Evolutionary conservation across 768 basidiomycete genomes (phyloP), one percentile per base, ranked within the genome.

Genomic region (Rhizopogon rudus): DNA sequence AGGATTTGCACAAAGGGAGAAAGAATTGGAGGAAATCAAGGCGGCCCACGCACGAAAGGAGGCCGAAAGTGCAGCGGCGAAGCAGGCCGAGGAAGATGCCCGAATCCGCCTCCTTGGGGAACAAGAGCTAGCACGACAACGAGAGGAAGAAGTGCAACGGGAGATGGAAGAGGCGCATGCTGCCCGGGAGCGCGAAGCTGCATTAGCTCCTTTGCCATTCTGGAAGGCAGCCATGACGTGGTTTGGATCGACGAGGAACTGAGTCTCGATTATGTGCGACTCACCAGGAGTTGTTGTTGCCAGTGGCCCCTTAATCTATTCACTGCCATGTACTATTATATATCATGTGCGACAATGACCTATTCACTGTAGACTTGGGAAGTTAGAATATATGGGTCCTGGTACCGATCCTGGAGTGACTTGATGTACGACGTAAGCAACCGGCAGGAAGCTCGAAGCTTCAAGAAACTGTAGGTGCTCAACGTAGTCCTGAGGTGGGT

Each of bases 151-250:
- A 40, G 54, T 65, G 20, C 66, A 63, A 28, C 61, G 60, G 29
- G 28, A 56, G 45, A 28, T 65, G 57, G 63, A 63, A 46, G 66
- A 68, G 53, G 65, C 58, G 33, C 64, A 67, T 28, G 53, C 58
- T 42, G 57, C 62, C 54, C 67, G 67, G 51, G 68, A 62, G 40
- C 53, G 60, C 13, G 67, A 69, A 40, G 58, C 49, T 13, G 64
- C 68, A 31, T 46, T 69, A 17, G 67, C 70, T 6, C 68, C 13
- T 37, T 22, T 71, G 51, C 68, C 69, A 5, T 69, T 70, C 44
- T 68, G 68, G 68, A 69, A 57, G 20, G 70, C 69, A 8, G 68
- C 68, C 2, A 60, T 69, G 70, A 55, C 61, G 14, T 69, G 68
- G 68, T 49, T 71, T 9, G 68, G 68, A 58, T 63, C 48, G 45